A percentile compares a stretch with the other conserved stretches of the same genome.
Conservation (phyloP, 257 asterid genomes). For the Jasminum sambac region DNA sequence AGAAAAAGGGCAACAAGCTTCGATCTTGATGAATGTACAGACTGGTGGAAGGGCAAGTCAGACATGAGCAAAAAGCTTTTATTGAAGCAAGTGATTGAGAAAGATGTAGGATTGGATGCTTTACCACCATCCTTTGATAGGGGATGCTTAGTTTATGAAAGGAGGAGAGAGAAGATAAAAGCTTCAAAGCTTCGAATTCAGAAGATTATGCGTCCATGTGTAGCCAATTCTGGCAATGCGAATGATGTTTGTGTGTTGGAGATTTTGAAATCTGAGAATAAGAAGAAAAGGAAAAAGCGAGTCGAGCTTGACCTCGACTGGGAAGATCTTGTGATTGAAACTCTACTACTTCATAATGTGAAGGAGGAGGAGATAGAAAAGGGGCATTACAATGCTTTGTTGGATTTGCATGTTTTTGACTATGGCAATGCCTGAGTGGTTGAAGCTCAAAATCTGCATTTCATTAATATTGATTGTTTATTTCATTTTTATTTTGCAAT, state of each 20-base stretch:
- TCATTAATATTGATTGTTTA: no score
- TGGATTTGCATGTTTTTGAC: constrained; percentile 73
- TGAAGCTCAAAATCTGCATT: neutral
- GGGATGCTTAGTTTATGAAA: constrained; percentile 39
- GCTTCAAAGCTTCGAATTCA: constrained; percentile 73
- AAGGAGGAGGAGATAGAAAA: constrained; percentile 77
- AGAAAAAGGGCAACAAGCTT: constrained; percentile 27
- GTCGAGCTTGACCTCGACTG: constrained; percentile 55
- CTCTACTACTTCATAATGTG: constrained; percentile 76
- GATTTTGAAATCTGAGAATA: constrained; percentile 31
- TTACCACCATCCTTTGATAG: constrained; percentile 73
- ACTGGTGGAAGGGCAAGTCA: constrained; percentile 92
- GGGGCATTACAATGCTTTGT: constrained; percentile 69
- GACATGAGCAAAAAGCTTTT: constrained; percentile 74
- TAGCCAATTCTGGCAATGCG: constrained; percentile 18
- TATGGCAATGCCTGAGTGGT: constrained; percentile 21
- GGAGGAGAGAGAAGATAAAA: constrained; percentile 63
- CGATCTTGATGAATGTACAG: constrained; percentile 40
- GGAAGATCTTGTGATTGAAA: constrained; percentile 87
- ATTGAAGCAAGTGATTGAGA: constrained; percentile 59
- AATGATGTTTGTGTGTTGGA: constrained; percentile 19
- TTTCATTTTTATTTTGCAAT: constrained; percentile 6
- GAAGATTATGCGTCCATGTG: constrained; percentile 52
- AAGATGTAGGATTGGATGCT: constrained; percentile 69
- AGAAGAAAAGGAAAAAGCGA: constrained; percentile 44